Evolutionary conservation across 352 stramenopile species (phyloP).

Genomic region (Pythium apleroticum): DNA sequence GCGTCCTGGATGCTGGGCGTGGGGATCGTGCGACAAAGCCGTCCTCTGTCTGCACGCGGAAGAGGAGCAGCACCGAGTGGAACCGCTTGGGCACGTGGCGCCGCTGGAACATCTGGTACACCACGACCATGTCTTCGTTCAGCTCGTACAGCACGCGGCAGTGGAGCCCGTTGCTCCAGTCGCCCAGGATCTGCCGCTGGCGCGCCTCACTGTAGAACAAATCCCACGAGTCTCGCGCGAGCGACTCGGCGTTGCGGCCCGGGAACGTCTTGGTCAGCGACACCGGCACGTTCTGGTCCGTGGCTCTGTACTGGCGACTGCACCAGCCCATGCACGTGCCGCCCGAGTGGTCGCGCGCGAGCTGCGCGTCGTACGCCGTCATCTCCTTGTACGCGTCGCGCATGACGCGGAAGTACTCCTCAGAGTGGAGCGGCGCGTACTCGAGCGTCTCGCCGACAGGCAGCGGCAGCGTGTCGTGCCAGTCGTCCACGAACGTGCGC

Average conservation of each 20-base stretch:
- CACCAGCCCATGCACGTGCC: conserved; percentile 13
- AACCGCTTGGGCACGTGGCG: conserved; percentile 43
- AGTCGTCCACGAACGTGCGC: conserved; percentile 8
- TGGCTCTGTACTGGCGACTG: conserved; percentile 9
- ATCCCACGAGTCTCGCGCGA: conserved; percentile 49
- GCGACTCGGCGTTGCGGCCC: conserved; percentile 23
- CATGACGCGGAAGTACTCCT: conserved; percentile 15
- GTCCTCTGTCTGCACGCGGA: conserved; percentile 47
- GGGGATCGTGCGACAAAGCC: conserved; percentile 57
- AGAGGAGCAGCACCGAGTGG: conserved; percentile 63
- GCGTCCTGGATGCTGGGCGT: conserved; percentile 38
- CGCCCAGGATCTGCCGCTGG: conserved; percentile 42
- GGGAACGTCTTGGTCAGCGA: conserved; percentile 49
- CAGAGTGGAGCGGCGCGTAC: conserved; percentile 7
- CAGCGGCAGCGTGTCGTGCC: conserved; percentile 11
- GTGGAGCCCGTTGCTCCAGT: conserved; percentile 36
- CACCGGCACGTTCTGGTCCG: conserved; percentile 29
- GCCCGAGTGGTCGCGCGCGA: conserved; percentile 4
- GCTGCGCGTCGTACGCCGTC: neutral
- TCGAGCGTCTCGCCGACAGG: neutral
- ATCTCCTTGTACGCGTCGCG: conserved; percentile 16
- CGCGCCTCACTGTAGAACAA: conserved; percentile 35
- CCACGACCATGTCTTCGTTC: conserved; percentile 43
- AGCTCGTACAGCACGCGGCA: conserved; percentile 47
- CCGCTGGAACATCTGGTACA: conserved; percentile 54